Percentiles rank a stretch among this genome's conserved stretches.
Conservation (phyloP, 352 stramenopile genomes). For the Phytophthora quininea region DNA sequence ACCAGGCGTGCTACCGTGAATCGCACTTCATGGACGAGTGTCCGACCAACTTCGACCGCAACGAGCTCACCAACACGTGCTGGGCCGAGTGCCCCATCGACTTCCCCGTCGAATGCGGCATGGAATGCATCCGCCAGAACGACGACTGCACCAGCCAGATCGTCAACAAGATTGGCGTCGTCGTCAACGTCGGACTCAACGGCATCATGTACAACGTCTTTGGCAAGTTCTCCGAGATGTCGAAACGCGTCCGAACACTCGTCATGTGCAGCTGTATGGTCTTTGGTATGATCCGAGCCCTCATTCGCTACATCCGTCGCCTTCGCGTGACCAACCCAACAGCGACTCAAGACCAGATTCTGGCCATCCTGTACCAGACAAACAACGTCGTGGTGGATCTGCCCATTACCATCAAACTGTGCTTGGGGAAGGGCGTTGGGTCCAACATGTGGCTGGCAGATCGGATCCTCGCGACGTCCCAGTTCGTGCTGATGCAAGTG, state of each 20-base stretch:
- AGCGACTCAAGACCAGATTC: constrained; percentile 53
- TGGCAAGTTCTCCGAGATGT: constrained; percentile 34
- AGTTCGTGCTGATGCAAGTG: constrained; percentile 16
- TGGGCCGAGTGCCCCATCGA: constrained; percentile 46
- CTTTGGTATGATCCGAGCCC: constrained; percentile 32
- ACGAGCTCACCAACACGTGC: constrained; percentile 31
- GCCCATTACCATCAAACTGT: constrained; percentile 56
- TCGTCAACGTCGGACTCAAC: constrained; percentile 22
- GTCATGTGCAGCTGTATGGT: constrained; percentile 59
- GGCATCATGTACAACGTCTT: constrained; percentile 5
- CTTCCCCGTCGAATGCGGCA: constrained; percentile 50
- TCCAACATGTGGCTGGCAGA: constrained; percentile 40
- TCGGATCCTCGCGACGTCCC: constrained; percentile 34
- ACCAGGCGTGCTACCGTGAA: constrained; percentile 39
- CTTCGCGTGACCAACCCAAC: constrained; percentile 41
- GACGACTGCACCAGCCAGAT: constrained; percentile 38
- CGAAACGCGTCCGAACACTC: constrained; percentile 36
- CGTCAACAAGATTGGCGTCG: constrained; percentile 27
- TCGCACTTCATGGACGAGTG: constrained; percentile 24
- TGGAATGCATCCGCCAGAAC: constrained; percentile 56
- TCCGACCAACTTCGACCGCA: constrained; percentile 27
- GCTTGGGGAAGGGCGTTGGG: constrained; percentile 50
- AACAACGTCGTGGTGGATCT: constrained; percentile 64
- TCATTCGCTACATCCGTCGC: constrained; percentile 39
- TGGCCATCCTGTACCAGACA: constrained; percentile 60